Evolutionary conservation across 1,284 basidiomycete species (phyloP).

Genomic region (Ganoderma leucocontextum): DNA sequence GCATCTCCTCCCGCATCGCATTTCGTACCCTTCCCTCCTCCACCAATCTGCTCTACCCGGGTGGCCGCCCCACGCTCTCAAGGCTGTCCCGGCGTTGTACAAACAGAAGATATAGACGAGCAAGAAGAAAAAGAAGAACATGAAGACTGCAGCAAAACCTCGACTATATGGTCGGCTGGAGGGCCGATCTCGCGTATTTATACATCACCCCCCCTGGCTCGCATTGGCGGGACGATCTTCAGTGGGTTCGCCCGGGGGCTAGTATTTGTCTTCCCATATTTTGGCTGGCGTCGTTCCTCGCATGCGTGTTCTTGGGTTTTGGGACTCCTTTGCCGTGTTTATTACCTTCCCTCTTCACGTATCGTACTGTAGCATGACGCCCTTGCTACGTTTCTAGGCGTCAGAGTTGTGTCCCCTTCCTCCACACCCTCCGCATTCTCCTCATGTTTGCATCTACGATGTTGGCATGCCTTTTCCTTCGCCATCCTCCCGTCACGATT

Average conservation of each 20-base stretch:
- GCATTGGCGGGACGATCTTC: slow-evolving; percentile 36
- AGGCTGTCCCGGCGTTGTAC: slow-evolving; percentile 43
- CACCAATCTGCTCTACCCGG: slow-evolving; percentile 33
- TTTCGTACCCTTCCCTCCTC: slow-evolving; percentile 29
- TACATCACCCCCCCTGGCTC: slow-evolving; percentile 39
- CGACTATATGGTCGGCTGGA: slow-evolving; percentile 34
- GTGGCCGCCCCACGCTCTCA: slow-evolving; percentile 26
- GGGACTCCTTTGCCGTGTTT: slow-evolving; percentile 46
- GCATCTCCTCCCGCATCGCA: slow-evolving; percentile 39
- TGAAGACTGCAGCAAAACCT: slow-evolving; percentile 40
- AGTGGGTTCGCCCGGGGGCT: slow-evolving; percentile 42
- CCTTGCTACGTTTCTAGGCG: slow-evolving; percentile 27
- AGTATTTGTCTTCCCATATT: slow-evolving; percentile 43
- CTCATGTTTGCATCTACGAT: slow-evolving; percentile 24
- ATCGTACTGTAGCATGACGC: slow-evolving; percentile 33
- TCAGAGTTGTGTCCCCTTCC: slow-evolving; percentile 31
- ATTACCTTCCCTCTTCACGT: slow-evolving; percentile 31
- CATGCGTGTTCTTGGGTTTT: slow-evolving; percentile 56
- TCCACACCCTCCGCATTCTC: slow-evolving; percentile 13
- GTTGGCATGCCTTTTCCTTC: slow-evolving; percentile 26
- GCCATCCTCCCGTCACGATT: slow-evolving; percentile 26
- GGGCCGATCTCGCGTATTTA: slow-evolving; percentile 49
- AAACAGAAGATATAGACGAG: slow-evolving; percentile 44
- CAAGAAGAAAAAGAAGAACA: slow-evolving; percentile 39
- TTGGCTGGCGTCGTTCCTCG: slow-evolving; percentile 41